Conservation (phyloP, 768 basidiomycete species). For the Lentinula sp. region DNA sequence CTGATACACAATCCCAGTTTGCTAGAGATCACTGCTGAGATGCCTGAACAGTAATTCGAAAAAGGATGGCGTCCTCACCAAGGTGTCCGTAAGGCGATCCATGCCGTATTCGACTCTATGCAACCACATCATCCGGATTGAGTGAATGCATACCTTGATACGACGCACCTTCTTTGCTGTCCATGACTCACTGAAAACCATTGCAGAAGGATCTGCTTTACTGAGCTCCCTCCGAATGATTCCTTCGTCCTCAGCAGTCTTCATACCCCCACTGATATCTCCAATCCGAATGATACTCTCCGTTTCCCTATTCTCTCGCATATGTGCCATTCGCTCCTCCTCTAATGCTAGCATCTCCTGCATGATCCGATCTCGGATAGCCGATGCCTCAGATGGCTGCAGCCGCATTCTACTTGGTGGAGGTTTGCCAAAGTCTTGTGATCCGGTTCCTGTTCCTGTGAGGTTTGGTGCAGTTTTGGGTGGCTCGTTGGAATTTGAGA, state of each 20-base stretch:
- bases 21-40: constrained; percentile 27
- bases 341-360: constrained; percentile 96
- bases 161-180: constrained; percentile 74
- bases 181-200: constrained; percentile 96
- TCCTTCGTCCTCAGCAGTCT: constrained; percentile 83
- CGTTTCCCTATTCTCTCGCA: constrained; percentile 66
- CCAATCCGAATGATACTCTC: constrained; percentile 61
- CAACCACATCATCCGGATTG: neutral
- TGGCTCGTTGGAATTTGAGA: constrained; percentile 20
- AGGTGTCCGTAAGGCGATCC: constrained; percentile 95
- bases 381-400: constrained; percentile 76
- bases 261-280: constrained; percentile 43
- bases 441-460: constrained; percentile 5
- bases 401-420: constrained; percentile 58
- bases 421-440: constrained; percentile 11
- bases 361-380: constrained; percentile 95
- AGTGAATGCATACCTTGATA: neutral
- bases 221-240: constrained; percentile 92
- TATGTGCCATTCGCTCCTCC: constrained; percentile 93
- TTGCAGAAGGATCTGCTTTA: constrained; percentile 92
- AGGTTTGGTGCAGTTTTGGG: constrained; percentile 15
- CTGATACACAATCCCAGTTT: constrained; percentile 87
- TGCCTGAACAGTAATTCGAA: neutral
- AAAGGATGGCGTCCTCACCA: constrained; percentile 36
- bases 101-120: constrained; percentile 82